Percentiles rank a stretch among this genome's conserved stretches.
These are phyloP conservation scores for Penicillium thymicola DNA, from an alignment of 2,329 filamentous ascomycete species.

Conservation along the genomic window DNA sequence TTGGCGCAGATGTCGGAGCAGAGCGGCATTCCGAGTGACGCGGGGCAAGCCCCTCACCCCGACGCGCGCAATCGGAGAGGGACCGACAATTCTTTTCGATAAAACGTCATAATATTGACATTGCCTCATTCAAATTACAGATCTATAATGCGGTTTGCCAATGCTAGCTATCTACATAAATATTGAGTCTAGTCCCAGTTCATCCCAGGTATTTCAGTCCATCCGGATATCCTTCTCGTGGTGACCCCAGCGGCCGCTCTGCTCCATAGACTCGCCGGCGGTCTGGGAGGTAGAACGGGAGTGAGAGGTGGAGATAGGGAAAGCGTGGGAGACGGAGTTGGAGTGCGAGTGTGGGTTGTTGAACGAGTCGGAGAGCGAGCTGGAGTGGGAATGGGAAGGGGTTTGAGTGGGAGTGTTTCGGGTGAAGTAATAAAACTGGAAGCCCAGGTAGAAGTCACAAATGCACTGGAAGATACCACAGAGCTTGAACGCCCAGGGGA, in stretches of 20 bases:
- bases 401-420: constrained; percentile 3
- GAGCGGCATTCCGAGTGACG: background rate
- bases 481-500: constrained; percentile 49
- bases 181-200: constrained; percentile 6
- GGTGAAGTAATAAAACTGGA: constrained; percentile 50
- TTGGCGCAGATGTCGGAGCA: background rate
- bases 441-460: constrained; percentile 47
- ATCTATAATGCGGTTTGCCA: constrained; percentile 15
- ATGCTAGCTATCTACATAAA: constrained; percentile 21
- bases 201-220: constrained; percentile 22
- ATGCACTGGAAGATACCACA: constrained; percentile 50
- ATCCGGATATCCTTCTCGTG: constrained; percentile 41
- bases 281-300: constrained; percentile 20
- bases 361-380: constrained; percentile 9
- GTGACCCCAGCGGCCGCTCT: constrained; percentile 26
- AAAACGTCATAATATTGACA: constrained; percentile 1
- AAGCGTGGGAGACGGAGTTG: background rate
- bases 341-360: background rate
- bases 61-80: background rate
- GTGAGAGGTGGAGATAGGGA: background rate
- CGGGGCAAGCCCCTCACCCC: constrained; percentile 7
- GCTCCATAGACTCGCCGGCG: constrained; percentile 23
- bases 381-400: constrained; percentile 16
- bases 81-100: background rate
- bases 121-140: constrained; percentile 19